Evolutionary conservation across 2,329 filamentous ascomycete genomes (phyloP), one percentile per base, ranked within the genome.

Genomic region (Knufia fluminis): DNA sequence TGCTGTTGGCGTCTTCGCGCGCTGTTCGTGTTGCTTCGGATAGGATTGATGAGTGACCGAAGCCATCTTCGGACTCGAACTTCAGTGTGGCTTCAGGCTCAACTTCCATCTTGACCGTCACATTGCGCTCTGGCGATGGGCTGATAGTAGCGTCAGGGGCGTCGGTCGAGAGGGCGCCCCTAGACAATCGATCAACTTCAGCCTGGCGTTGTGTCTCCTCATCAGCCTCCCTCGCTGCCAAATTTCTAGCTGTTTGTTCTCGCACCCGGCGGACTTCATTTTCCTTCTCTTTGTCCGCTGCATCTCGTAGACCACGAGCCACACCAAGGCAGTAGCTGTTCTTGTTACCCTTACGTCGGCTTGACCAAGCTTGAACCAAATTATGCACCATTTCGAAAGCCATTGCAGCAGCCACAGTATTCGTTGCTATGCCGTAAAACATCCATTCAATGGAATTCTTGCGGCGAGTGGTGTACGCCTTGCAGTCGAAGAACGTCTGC

Each of bases 331-430:
- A 54, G 38, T 60, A 62, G 45, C 57, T 60, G 9, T 50, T 48
- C 14, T 55, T 53, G 20, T 59, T 54, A n/a, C 31, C 42, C 43
- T 49, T 50, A 10, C 22, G 14, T n/a, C 14, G 40, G 4, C 22
- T 23, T 2, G 56, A 52, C 57, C 58, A 61, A 20, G 57, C 51
- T 26, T 55, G 39, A 9, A 58, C 59, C 50, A 54, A 43, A 48
- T 61, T 61, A 35, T 57, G 57, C 8, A 51, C 51, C 49, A 57
- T 61, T 39, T 59, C 56, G 26, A 61, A 61, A 4, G 59, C 57
- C 20, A 54, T 38, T 2, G 57, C 59, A 17, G 60, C 58, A 7
- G 52, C 52, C 1, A 56, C 52, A 3, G 60, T 60, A 23, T 60
- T 59, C 19, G 54, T 49, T 1, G 54, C 56, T 33, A 61, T 56